These are phyloP conservation scores for Podaxis sp. DNA, from an alignment of 768 basidiomycete species.

Conservation along the genomic window DNA sequence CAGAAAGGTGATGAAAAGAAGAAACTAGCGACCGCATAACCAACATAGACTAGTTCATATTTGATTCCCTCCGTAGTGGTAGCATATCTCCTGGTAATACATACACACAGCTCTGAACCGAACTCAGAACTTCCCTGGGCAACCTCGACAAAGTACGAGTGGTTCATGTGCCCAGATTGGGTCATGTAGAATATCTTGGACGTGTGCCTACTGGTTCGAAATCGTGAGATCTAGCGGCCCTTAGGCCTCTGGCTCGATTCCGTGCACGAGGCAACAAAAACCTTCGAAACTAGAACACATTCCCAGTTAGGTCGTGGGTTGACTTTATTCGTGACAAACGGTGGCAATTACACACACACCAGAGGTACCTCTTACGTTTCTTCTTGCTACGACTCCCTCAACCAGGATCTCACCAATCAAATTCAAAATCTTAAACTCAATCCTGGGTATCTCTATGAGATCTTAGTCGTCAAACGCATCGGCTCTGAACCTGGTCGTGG, in stretches of 20 bases:
- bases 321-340: slow-evolving; percentile 20
- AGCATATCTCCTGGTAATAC: slow-evolving; percentile 10
- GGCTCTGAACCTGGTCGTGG: not conserved
- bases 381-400: not conserved
- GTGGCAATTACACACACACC: slow-evolving; percentile 23
- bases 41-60: slow-evolving; percentile 17
- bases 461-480: not conserved
- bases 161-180: slow-evolving; percentile 4
- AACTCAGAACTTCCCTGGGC: not conserved
- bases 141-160: not conserved
- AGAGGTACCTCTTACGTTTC: slow-evolving; percentile 11
- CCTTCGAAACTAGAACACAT: slow-evolving; percentile 11
- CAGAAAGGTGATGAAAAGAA: slow-evolving; percentile 45
- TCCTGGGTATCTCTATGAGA: slow-evolving; percentile 5
- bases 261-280: slow-evolving; percentile 9
- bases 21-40: slow-evolving; percentile 46
- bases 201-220: slow-evolving; percentile 11
- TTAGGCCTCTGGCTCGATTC: slow-evolving; percentile 3
- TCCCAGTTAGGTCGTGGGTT: slow-evolving; percentile 4
- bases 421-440: slow-evolving; percentile 12
- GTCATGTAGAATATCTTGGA: not conserved
- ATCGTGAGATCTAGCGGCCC: slow-evolving; percentile 7
- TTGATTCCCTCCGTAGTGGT: slow-evolving; percentile 3
- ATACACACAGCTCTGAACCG: slow-evolving; percentile 13
- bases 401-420: slow-evolving; percentile 6